A percentile compares a stretch with the other conserved stretches of the same genome.
Evolutionary conservation across 768 basidiomycete genomes (phyloP).

Genomic region (Amanita jacksonii): DNA sequence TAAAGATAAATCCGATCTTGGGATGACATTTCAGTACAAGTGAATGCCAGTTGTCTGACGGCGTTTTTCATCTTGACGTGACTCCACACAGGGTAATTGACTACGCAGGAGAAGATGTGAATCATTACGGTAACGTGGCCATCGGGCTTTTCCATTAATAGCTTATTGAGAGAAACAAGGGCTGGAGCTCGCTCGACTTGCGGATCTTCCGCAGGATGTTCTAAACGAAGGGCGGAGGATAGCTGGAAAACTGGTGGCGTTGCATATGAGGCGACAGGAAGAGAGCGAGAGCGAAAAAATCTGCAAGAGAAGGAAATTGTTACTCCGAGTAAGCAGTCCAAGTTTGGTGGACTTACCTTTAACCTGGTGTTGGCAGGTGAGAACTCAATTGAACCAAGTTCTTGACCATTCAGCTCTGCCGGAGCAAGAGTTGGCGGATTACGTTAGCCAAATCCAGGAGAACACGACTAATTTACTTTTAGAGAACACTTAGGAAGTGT

Average conservation of each 20-base stretch:
- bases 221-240: constrained; percentile 53
- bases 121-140: constrained; percentile 86
- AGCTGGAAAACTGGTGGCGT: constrained; percentile 45
- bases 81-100: constrained; percentile 52
- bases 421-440: constrained; percentile 6
- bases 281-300: constrained; percentile 54
- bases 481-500: neutral
- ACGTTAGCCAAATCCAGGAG: constrained; percentile 6
- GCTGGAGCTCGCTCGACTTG: constrained; percentile 79
- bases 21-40: constrained; percentile 76
- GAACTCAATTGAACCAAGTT: constrained; percentile 6
- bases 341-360: neutral
- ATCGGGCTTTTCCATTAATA: no score
- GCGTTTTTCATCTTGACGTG: neutral
- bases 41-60: constrained; percentile 14
- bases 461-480: constrained; percentile 1
- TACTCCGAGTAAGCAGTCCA: constrained; percentile 46
- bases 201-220: constrained; percentile 73
- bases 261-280: constrained; percentile 48
- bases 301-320: constrained; percentile 52
- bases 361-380: constrained; percentile 5
- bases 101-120: constrained; percentile 48
- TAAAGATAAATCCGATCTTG: constrained; percentile 35
- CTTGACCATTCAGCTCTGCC: constrained; percentile 8
- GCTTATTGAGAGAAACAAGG: no score